Conservation (phyloP, 495 filamentous ascomycete genomes). For the Arthonia radiata region DNA sequence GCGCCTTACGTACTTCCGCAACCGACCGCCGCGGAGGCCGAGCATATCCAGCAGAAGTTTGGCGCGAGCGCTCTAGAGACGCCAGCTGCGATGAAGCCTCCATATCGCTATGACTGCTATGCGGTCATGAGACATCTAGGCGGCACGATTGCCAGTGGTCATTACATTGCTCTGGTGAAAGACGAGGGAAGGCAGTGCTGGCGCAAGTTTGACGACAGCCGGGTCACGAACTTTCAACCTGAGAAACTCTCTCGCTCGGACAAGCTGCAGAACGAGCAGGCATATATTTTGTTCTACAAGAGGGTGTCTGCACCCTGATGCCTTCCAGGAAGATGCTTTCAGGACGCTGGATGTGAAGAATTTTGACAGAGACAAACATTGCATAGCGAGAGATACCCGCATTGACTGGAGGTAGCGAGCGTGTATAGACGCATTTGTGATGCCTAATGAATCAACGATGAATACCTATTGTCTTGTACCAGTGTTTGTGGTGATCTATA, state of each 20-base stretch:
- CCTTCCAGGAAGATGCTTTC: too few relatives aligned
- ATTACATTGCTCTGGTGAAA: constrained; percentile 42
- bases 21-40: constrained; percentile 10
- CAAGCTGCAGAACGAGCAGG: constrained; percentile 33
- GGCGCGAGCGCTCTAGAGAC: constrained; percentile 4
- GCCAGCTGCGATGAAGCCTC: constrained; percentile 29
- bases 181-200: constrained; percentile 35
- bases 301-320: constrained; percentile 1
- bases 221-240: constrained; percentile 31
- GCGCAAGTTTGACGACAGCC: constrained; percentile 41
- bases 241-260: constrained; percentile 20
- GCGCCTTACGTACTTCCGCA: constrained; percentile 28
- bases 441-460: too few relatives aligned
- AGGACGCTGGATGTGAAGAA: too few relatives aligned
- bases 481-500: too few relatives aligned
- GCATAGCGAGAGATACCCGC: too few relatives aligned
- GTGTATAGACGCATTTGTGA: too few relatives aligned
- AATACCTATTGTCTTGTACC: too few relatives aligned
- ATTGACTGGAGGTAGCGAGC: too few relatives aligned
- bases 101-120: constrained; percentile 49
- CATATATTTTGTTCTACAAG: constrained; percentile 42
- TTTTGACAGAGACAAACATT: too few relatives aligned
- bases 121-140: constrained; percentile 46
- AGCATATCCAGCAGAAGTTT: constrained; percentile 4
- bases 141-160: constrained; percentile 34